Evolutionary conservation across 2,329 filamentous ascomycete species (phyloP).

Genomic region (Cladosporium sp.): DNA sequence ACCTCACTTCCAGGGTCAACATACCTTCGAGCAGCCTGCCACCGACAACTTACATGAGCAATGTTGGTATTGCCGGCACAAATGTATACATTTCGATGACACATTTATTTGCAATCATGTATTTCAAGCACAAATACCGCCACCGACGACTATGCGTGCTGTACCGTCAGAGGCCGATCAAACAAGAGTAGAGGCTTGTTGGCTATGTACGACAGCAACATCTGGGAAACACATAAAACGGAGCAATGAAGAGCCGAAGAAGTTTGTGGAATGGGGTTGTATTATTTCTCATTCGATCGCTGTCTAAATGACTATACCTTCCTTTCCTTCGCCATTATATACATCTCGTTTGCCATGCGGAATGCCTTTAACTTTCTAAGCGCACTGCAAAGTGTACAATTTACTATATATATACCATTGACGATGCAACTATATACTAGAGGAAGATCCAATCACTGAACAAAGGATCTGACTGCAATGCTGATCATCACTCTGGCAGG

Average conservation of each 20-base stretch:
- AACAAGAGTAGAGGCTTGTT: neutral
- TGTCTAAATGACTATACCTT: neutral
- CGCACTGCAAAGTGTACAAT: too few relatives aligned
- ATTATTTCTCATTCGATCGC: neutral
- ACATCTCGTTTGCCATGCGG: neutral
- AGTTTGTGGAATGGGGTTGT: neutral
- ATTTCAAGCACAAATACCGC: neutral
- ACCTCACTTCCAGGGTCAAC: slow-evolving; percentile 1
- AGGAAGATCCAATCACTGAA: neutral
- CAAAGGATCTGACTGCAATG: neutral
- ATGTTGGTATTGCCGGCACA: neutral
- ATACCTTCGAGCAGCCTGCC: neutral
- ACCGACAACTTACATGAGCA: neutral
- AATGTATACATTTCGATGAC: neutral
- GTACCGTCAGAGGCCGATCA: neutral
- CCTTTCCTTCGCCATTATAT: neutral
- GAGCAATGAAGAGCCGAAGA: neutral
- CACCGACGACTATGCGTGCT: neutral
- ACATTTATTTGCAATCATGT: neutral
- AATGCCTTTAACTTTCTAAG: neutral
- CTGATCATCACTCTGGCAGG: neutral
- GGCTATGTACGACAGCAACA: neutral
- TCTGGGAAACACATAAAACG: neutral
- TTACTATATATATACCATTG: neutral
- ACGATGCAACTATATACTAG: neutral